These are phyloP conservation scores for Penicillium sp. DNA, from an alignment of 2,329 filamentous ascomycete species.

Conservation along the genomic window DNA sequence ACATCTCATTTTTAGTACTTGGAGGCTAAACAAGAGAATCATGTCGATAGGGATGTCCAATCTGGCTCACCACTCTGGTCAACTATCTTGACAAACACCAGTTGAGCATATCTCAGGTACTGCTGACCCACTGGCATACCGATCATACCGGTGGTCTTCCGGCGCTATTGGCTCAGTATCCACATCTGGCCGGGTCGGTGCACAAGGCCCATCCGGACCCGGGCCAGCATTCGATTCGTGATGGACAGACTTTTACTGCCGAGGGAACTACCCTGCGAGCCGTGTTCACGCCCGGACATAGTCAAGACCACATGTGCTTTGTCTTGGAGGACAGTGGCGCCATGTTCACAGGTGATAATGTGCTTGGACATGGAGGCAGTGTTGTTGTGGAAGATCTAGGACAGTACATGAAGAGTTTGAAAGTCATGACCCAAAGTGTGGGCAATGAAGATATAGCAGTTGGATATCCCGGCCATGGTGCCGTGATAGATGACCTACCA, in stretches of 20 bases:
- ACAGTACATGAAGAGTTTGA: slow-evolving; percentile 5
- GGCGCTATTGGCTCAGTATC: slow-evolving; percentile 2
- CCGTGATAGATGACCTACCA: slow-evolving; percentile 6
- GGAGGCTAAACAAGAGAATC: not conserved
- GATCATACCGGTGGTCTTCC: slow-evolving; percentile 12
- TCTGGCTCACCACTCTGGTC: slow-evolving; percentile 9
- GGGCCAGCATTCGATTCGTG: not conserved
- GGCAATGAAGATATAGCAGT: not conserved
- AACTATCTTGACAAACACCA: slow-evolving; percentile 5
- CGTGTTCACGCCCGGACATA: slow-evolving; percentile 9
- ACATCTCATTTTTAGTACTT: not conserved
- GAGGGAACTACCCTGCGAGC: slow-evolving; percentile 2
- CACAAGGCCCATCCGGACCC: slow-evolving; percentile 5
- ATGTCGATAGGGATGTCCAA: slow-evolving; percentile 1
- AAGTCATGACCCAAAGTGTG: not conserved
- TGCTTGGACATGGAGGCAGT: slow-evolving; percentile 10
- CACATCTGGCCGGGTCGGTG: not conserved
- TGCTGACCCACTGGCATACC: slow-evolving; percentile 10
- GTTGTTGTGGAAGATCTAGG: slow-evolving; percentile 8
- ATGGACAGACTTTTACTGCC: slow-evolving; percentile 5
- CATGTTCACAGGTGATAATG: slow-evolving; percentile 11
- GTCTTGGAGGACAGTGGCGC: slow-evolving; percentile 1
- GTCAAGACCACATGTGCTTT: slow-evolving; percentile 11
- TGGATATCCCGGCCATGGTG: slow-evolving; percentile 9
- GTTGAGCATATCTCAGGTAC: slow-evolving; percentile 5